Evolutionary conservation across 805 yeast genomes (phyloP), one percentile per base, ranked within the genome.

Genomic region (Suhomyces pyralidae): DNA sequence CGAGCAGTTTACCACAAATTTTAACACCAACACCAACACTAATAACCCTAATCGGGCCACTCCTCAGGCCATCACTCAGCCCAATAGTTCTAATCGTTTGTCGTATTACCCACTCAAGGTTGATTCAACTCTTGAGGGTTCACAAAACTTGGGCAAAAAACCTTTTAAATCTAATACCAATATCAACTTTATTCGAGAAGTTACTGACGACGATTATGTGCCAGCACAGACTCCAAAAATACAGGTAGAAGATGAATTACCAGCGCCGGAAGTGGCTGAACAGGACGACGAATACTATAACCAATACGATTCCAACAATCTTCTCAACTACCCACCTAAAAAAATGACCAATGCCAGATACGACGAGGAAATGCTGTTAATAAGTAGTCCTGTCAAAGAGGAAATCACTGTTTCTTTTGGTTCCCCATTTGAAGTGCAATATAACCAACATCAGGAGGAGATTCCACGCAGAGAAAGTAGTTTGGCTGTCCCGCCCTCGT

Each of bases 391-490:
- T n/a, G 45, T 19, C 45, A 55, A 15, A 17, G 48, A 52, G 4
- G 32, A 45, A 24, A 15, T 40, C 46, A 46, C 24, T 6, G 24
- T 40, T 15, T 15, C 54, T 50, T 20, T 69, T 54, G 76, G 74
- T 5, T 67, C 74, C 5, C 78, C 78, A 5, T 69, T 69, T 44
- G 55, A 61, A 30, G 64, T 70, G n/a, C 45, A 56, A 20, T 63
- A 60, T 51, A 22, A 46, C 7, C 26, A 17, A 8, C 10, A 24
- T 6, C 25, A 22, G 7, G 25, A 22, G 25, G 24, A 38, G n/a
- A 17, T 17, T 15, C 46, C 25, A 2, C 25, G 17, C 32, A n/a
- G 12, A 8, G 15, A 24, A 4, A 19, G 15, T 32, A 32, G 30
- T 8, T 20, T 46, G 28, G 48, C 17, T 14, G 42, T 38, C 1